Evolutionary conservation across 345 rosid genomes (phyloP).

Genomic region (Populus alba): DNA sequence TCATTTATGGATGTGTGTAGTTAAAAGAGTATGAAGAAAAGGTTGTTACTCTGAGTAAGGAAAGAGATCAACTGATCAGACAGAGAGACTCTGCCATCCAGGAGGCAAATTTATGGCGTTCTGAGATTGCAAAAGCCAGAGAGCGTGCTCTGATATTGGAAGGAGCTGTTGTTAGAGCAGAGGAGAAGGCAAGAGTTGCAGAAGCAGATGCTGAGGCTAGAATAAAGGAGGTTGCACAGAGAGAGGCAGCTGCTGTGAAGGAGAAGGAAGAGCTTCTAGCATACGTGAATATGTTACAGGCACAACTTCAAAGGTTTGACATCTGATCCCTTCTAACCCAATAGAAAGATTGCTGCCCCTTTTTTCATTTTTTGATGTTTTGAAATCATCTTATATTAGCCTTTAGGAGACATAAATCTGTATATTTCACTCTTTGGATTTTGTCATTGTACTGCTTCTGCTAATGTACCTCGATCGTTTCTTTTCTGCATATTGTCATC

Average conservation of each 20-base stretch:
- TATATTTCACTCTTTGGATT: background rate
- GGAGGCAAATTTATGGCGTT: slow-evolving; percentile 96
- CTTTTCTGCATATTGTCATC: background rate
- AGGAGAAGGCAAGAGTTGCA: slow-evolving; percentile 82
- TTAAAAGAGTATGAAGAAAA: slow-evolving; percentile 73
- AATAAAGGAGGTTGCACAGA: slow-evolving; percentile 72
- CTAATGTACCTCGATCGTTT: background rate
- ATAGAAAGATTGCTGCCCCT: background rate
- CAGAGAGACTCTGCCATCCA: slow-evolving; percentile 83
- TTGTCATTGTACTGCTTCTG: background rate
- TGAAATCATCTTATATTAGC: background rate
- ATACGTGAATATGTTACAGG: slow-evolving; percentile 70
- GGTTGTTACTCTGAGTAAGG: slow-evolving; percentile 48
- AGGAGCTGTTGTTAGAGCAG: slow-evolving; percentile 87
- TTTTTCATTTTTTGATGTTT: background rate
- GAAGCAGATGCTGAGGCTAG: slow-evolving; percentile 77
- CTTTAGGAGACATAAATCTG: background rate
- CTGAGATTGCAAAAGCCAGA: slow-evolving; percentile 94
- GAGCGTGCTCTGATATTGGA: slow-evolving; percentile 86
- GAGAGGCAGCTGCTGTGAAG: slow-evolving; percentile 63
- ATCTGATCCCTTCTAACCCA: slow-evolving; percentile 10
- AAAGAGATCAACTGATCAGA: slow-evolving; percentile 69
- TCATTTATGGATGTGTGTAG: slow-evolving; percentile 36
- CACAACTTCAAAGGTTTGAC: slow-evolving; percentile 83
- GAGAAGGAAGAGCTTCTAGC: slow-evolving; percentile 92